Percentiles rank a stretch among this genome's conserved stretches.
Conservation (phyloP, 352 stramenopile genomes). For the Phytopythium delawarense region DNA sequence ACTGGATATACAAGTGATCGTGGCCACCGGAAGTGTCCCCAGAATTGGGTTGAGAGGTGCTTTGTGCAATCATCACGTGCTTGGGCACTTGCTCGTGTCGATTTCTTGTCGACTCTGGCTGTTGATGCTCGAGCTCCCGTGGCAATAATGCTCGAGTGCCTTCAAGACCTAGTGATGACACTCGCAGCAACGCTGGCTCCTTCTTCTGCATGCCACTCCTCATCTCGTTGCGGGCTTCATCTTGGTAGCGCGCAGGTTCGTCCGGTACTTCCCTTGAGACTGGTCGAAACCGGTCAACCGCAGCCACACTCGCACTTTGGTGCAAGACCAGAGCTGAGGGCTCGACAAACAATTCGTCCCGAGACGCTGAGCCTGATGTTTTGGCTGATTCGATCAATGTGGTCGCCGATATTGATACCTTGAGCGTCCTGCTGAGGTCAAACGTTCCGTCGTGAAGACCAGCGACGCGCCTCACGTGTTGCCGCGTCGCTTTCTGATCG, state of each 20-base stretch:
- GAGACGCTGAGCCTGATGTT: background rate
- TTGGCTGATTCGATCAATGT: constrained; percentile 25
- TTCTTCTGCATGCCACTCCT: background rate
- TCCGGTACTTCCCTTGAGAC: constrained; percentile 18
- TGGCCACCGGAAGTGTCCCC: background rate
- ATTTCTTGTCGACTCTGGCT: background rate
- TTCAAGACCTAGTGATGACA: constrained; percentile 11
- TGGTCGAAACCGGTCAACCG: constrained; percentile 37
- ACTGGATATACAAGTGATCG: constrained; percentile 45
- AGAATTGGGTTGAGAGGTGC: background rate
- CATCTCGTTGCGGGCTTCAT: background rate
- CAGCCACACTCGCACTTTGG: constrained; percentile 32
- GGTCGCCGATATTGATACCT: constrained; percentile 37
- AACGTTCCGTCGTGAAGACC: constrained; percentile 52
- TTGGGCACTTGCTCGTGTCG: background rate
- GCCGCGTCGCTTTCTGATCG: constrained; percentile 28
- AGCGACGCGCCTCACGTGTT: constrained; percentile 39
- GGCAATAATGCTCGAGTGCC: background rate
- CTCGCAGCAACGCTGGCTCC: constrained; percentile 8
- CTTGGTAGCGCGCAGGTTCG: background rate
- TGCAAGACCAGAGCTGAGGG: constrained; percentile 16
- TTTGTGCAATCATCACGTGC: background rate
- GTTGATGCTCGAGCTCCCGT: background rate
- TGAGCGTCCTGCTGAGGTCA: constrained; percentile 22
- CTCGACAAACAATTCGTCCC: constrained; percentile 32